A percentile compares a stretch with the other conserved stretches of the same genome.
Conservation (phyloP, 2,329 filamentous ascomycete genomes). For the Seiridium cupressi region DNA sequence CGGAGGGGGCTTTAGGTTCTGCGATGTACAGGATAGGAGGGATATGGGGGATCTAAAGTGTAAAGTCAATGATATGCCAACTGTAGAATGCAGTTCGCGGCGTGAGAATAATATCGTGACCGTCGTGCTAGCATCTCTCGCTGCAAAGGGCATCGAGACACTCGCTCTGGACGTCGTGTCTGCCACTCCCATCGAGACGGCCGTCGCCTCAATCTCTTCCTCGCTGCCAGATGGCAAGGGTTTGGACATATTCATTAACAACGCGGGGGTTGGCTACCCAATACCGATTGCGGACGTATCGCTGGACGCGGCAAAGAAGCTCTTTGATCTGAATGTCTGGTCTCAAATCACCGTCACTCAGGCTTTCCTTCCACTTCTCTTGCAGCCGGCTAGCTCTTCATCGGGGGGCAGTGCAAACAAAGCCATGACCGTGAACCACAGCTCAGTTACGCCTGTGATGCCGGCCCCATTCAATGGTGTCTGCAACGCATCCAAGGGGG, state of each 20-base stretch:
- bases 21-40: no score
- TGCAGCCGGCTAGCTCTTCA: background rate
- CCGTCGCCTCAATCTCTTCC: background rate
- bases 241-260: constrained; percentile 8
- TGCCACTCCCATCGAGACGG: background rate
- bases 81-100: no score
- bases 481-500: constrained; percentile 24
- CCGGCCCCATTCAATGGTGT: constrained; percentile 9
- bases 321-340: constrained; percentile 8
- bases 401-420: background rate
- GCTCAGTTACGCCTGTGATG: constrained; percentile 12
- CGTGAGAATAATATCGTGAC: no score
- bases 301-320: background rate
- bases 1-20: no score
- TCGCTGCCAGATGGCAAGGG: background rate
- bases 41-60: no score
- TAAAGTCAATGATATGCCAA: no score
- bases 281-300: constrained; percentile 5
- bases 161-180: background rate
- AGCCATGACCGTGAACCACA: constrained; percentile 20
- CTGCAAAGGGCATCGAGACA: background rate
- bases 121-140: background rate
- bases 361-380: constrained; percentile 5
- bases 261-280: background rate
- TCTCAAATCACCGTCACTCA: constrained; percentile 5